Conservation (phyloP, 2,329 filamentous ascomycete species). For the Bipolaris bicolor region DNA sequence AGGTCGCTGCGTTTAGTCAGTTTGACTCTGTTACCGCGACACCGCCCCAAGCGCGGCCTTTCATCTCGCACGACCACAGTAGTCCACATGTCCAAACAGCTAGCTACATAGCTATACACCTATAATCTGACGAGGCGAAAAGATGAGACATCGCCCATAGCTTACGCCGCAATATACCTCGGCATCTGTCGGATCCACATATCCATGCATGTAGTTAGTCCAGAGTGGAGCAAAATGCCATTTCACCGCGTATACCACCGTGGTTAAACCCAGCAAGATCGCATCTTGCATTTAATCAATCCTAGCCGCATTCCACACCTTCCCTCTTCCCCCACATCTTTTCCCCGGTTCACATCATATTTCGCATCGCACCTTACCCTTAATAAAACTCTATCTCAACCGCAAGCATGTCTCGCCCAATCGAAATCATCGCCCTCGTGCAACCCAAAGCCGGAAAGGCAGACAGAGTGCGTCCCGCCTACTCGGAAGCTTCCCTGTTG, state of each 20-base stretch:
- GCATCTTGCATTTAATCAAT: not conserved
- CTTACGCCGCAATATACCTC: constrained; percentile 20
- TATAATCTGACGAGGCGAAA: not conserved
- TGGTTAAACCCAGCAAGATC: not conserved
- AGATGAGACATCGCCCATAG: not conserved
- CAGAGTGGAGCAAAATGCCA: constrained; percentile 17
- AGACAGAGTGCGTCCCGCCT: constrained; percentile 30
- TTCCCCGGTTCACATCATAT: not conserved
- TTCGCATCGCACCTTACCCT: not conserved
- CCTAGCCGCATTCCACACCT: not conserved
- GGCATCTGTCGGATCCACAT: constrained; percentile 31
- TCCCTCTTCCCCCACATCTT: not conserved
- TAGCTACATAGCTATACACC: too few relatives aligned
- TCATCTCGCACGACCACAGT: too few relatives aligned
- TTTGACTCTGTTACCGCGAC: too few relatives aligned
- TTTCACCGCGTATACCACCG: not conserved
- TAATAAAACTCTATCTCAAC: not conserved
- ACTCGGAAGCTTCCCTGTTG: not conserved
- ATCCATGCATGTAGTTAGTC: not conserved
- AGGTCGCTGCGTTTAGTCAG: too few relatives aligned
- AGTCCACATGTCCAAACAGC: too few relatives aligned
- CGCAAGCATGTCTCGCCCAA: constrained; percentile 1
- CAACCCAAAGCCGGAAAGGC: constrained; percentile 41
- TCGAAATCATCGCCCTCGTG: constrained; percentile 42
- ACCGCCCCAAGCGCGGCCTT: too few relatives aligned